Evolutionary conservation across 164 flowering plant species (phyloP), one percentile per base, ranked within the genome.

Genomic region (Protea cynaroides): DNA sequence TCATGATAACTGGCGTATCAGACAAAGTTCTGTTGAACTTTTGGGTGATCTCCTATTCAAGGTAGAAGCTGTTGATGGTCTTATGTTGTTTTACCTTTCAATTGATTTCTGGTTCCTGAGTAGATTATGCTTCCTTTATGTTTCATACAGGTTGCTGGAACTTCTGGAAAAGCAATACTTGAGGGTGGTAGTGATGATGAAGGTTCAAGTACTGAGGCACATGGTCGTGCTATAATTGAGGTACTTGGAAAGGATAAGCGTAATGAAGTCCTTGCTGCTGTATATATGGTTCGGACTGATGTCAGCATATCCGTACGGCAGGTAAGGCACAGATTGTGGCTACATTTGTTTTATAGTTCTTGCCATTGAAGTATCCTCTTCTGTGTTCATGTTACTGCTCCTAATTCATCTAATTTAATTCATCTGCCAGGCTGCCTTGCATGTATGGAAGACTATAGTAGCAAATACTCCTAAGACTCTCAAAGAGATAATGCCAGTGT

Each of bases 121-220:
- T 52, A 8, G 58, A 11, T 68, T 14, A 70, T 23, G 12, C 15
- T 29, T 5, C 10, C 19, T 57, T 44, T 36, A 37, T 56, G 21
- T 60, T 57, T 71, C 8, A 36, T 71, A 52, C 76, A 94, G 99
- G 99, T 95, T 79, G 99, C 99, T 74, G 99, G 99, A 65, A 95
- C 99, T 59, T 89, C 99, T 67, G 99, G 99, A 40, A 95, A 95
- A 79, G 97, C 99, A 59, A 80, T 91, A 67, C 96, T 95, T 67
- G 99, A 95, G 78, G 99, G 99, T 71, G 99, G 99, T 21, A 95
- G 99, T 79, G 99, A 95, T 77, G 99, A 95, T 88, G 99, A 95
- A 79, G 99, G 99, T 71, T 72, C 99, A 54, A 95, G 99, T 69
- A 95, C 99, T 69, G 99, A 95, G 71, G 99, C 99, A 51, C 99